Base-by-base conservation (phyloP, 2,329 filamentous ascomycete species). In the Stagonosporopsis cucurbitacearum region DNA sequence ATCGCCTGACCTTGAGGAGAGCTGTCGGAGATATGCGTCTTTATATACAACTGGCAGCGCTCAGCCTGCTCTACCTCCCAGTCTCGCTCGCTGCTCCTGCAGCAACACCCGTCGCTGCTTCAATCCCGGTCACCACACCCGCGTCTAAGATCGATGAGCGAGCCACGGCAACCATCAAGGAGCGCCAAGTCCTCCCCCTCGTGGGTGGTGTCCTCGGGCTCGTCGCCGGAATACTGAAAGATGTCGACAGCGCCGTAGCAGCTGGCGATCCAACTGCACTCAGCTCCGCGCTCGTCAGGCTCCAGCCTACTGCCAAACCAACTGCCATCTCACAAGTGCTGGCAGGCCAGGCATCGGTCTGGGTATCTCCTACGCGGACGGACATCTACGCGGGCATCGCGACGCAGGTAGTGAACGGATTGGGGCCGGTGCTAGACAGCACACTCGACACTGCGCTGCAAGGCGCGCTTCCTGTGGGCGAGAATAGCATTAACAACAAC, bases 401-500 rank as follows among this genome's bases (percentile, higher is more conserved):
- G 2, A 62, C 60, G n/a, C 65, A 68, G 20, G 58, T 66, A 6
- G 65, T 62, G 30, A 56, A 44, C 20, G 65, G 65, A 13, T 46
- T 68, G 5, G 53, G 60, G 8, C 60, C 60, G 11, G 5, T 58
- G 9, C 54, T 64, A 6, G 64, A 65, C 37, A 51, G 54, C 17
- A 65, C 64, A 12, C 45, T 68, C 22, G 62, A 42, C 9, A 42
- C 50, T 11, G 59, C 45, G 23, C 25, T 68, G 6, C 46, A 30
- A 8, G 62, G 60, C 9, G 56, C 48, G 20, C 50, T 65, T 7
- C 58, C 64, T 12, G 49, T 59, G 13, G 62, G 65, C 17, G 65
- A 68, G 17, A 67, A 68, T 39, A 60, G 58, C 30, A 37, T 69
- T 43, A 49, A 57, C n/a, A 72, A 68, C 45, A 62, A 56, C 17